Evolutionary conservation across 1,284 basidiomycete genomes (phyloP), one percentile per base, ranked within the genome.

Genomic region (Vanrija humicola): DNA sequence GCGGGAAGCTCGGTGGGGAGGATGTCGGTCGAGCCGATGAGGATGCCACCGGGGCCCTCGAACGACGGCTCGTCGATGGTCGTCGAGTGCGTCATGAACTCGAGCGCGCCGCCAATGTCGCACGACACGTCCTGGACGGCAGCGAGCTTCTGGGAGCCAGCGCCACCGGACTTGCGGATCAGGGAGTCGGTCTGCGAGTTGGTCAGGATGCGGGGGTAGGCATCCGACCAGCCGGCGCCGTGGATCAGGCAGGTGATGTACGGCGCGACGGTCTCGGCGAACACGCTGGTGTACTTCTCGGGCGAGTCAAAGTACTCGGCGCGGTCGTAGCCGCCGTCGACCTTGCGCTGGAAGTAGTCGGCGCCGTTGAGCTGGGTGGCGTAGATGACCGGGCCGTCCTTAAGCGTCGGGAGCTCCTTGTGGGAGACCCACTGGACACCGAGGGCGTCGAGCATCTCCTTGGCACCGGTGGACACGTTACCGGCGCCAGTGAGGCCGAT

Each of bases 21-120:
- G 62, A 95, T 94, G 67, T 95, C 92, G 48, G 92, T 86, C 0
- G 88, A 83, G 83, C 91, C 90, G 65, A 93, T 84, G 50, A 87
- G 83, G 5, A 90, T 80, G 0, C 81, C 78, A 0, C 64, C 65
- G 6, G 82, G 28, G 74, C 80, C 61, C 46, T 74, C 65, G 80
- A 84, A 91, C 67, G 84, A 86, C 0, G 91, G 91, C 18, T 82
- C 77, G 23, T 87, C 87, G 45, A 80, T 83, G 0, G 90, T 92
- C 1, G 89, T 88, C 6, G 85, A 76, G 21, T 79, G 80, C 6
- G 84, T 82, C 48, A 93, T 79, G 73, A 93, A 93, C 72, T 93
- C 85, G 29, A 95, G 81, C 5, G 88, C 89, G 26, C 92, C 91
- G 84, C 84, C 82, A 16, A 91, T 80, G 69, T 95, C 90, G 66